phyloP scores from a whole-genome alignment of 441 rosid genomes.

The Pelargonium australe region DNA sequence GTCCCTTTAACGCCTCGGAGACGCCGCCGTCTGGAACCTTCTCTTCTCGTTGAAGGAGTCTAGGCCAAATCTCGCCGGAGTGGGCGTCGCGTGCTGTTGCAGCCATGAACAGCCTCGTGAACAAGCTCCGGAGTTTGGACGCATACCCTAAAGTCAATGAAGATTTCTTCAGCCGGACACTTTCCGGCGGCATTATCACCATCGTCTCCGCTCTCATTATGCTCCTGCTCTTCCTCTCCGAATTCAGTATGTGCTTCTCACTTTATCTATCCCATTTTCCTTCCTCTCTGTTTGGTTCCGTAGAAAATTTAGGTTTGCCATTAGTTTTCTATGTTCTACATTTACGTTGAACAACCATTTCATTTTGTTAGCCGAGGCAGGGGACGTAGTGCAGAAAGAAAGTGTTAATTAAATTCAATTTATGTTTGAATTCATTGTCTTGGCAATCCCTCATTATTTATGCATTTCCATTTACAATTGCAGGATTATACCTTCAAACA shows the following conservation, averaged over 20 bases:
- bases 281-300: neutral
- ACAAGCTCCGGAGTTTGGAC: conserved; percentile 23
- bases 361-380: no score
- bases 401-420: neutral
- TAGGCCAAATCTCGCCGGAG: neutral
- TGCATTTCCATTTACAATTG: conserved; percentile 13
- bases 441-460: neutral
- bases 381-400: no score
- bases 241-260: conserved; percentile 23
- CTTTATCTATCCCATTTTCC: neutral
- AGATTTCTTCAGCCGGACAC: conserved; percentile 27
- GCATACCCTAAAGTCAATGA: conserved; percentile 30
- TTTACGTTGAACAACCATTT: no score
- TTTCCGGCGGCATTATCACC: conserved; percentile 28
- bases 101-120: conserved; percentile 18
- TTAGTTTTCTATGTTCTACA: neutral
- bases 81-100: neutral
- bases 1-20: neutral
- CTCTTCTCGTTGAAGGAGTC: neutral
- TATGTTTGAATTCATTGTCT: neutral
- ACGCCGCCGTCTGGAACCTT: neutral
- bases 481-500: conserved; percentile 70
- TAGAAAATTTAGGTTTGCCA: neutral
- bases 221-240: conserved; percentile 27
- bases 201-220: conserved; percentile 24